Evolutionary conservation across 257 asterid genomes (phyloP).

Genomic region (Solanum chiquidenum): DNA sequence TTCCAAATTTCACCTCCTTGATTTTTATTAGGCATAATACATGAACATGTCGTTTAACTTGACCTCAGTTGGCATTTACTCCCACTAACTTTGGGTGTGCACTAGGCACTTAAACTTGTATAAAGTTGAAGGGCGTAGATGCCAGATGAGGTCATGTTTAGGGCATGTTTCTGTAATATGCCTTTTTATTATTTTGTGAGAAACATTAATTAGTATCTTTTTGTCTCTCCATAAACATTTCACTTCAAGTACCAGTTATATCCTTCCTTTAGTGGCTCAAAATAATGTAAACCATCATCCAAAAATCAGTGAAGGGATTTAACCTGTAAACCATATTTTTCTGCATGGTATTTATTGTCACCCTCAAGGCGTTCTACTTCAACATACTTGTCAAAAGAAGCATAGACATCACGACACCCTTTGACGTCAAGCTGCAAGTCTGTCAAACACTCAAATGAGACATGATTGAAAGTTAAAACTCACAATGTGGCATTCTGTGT

Average conservation of each 20-base stretch:
- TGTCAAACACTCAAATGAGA: conserved; percentile 9
- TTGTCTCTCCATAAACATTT: background rate
- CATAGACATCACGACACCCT: conserved; percentile 71
- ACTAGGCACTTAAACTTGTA: background rate
- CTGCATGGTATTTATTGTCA: conserved; percentile 75
- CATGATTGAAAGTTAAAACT: conserved; percentile 3
- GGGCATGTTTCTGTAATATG: background rate
- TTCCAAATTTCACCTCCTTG: background rate
- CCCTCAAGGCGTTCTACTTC: conserved; percentile 80
- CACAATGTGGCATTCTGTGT: background rate
- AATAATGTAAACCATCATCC: background rate
- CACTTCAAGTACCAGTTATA: background rate
- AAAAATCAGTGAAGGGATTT: background rate
- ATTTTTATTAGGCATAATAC: background rate
- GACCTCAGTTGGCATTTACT: background rate
- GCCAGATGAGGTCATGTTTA: background rate
- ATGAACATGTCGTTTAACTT: background rate
- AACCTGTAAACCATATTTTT: conserved; percentile 69
- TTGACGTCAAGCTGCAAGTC: conserved; percentile 81
- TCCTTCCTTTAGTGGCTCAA: background rate
- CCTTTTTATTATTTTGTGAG: background rate
- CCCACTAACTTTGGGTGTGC: background rate
- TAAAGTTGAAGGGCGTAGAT: background rate
- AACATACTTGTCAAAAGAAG: conserved; percentile 78
- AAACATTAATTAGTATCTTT: background rate